A percentile compares a stretch with the other conserved stretches of the same genome.
These are phyloP conservation scores for Pichia sp. DNA, from an alignment of 1,139 yeast species.

Conservation along the genomic window DNA sequence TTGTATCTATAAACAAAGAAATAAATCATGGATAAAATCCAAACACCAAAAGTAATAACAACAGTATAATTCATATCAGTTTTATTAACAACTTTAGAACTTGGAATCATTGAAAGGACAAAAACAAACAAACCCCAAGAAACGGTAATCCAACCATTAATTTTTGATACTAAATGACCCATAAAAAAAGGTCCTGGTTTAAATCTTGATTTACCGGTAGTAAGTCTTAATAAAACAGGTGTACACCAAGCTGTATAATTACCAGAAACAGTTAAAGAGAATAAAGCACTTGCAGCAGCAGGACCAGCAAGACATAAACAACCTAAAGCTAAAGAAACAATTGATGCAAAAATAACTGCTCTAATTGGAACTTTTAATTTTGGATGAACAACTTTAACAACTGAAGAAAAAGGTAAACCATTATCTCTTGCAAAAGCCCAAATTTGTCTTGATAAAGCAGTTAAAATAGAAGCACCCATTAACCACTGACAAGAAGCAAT, in stretches of 20 bases:
- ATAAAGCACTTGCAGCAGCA: conserved; percentile 39
- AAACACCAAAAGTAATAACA: conserved; percentile 48
- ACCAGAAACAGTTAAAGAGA: conserved; percentile 42
- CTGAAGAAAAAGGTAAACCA: conserved; percentile 42
- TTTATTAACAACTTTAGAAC: conserved; percentile 33
- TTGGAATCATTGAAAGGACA: conserved; percentile 37
- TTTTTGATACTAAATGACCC: conserved; percentile 28
- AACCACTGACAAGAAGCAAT: conserved; percentile 57
- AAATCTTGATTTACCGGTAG: conserved; percentile 36
- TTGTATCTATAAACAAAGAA: conserved; percentile 43
- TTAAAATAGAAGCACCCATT: conserved; percentile 58
- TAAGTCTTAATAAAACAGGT: conserved; percentile 39
- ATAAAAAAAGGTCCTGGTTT: conserved; percentile 33
- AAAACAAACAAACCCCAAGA: conserved; percentile 35
- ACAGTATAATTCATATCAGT: conserved; percentile 55
- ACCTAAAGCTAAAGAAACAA: conserved; percentile 39
- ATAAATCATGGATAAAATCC: conserved; percentile 41
- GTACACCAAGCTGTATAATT: conserved; percentile 42
- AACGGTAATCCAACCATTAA: conserved; percentile 35
- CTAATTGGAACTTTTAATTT: conserved; percentile 53
- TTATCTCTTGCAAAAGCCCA: conserved; percentile 52
- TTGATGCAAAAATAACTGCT: conserved; percentile 53
- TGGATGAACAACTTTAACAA: conserved; percentile 51
- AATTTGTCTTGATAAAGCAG: conserved; percentile 47
- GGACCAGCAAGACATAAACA: conserved; percentile 33